Evolutionary conservation across 2,329 filamentous ascomycete genomes (phyloP), one percentile per base, ranked within the genome.

Genomic region (Pezicula radicicola): DNA sequence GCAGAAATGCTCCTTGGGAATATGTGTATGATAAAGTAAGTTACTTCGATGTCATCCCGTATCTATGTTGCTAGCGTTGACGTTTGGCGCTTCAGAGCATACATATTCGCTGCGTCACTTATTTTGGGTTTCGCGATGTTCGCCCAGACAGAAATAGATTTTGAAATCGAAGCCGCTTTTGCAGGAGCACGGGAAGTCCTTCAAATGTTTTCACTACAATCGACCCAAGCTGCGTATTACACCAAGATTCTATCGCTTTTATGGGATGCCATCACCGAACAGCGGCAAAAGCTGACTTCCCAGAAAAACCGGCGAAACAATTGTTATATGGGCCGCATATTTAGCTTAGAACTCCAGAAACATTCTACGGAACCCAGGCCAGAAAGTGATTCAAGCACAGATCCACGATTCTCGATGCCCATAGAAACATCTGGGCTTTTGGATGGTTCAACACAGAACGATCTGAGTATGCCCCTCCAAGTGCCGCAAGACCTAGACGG

Each of bases 11-110:
- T 48, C 4, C 37, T 51, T 33, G 46, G 46, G n/a, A 51, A 48
- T 33, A 51, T 51, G 49, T 46, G 43, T 18, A 36, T 51, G 21
- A 37, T 41, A 37, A 51, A 47, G 49, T 48, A 16, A 37, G 49
- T 47, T n/a, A 6, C 16, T 4, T 13, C 27, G 3, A 12, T 16
- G 8, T 18, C n/a, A 25, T 10, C 21, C 3, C 27, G 9, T 1
- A 16, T 40, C 15, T 19, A n/a, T 2, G 16, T 40, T 18, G 3
- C n/a, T 15, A 13, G 16, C 15, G 3, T 10, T 7, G 37, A 18
- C 37, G 9, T 9, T 40, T 16, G 4, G 15, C 9, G 21, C 25
- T 48, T 18, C 33, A 47, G 49, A 27, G 49, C 49, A 13, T 47
- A 15, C 43, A 36, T 51, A 30, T 51, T 51, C 21, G 35, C 40